phyloP scores from a whole-genome alignment of 2,329 filamentous ascomycete species.

The Neonectria magnoliae region DNA sequence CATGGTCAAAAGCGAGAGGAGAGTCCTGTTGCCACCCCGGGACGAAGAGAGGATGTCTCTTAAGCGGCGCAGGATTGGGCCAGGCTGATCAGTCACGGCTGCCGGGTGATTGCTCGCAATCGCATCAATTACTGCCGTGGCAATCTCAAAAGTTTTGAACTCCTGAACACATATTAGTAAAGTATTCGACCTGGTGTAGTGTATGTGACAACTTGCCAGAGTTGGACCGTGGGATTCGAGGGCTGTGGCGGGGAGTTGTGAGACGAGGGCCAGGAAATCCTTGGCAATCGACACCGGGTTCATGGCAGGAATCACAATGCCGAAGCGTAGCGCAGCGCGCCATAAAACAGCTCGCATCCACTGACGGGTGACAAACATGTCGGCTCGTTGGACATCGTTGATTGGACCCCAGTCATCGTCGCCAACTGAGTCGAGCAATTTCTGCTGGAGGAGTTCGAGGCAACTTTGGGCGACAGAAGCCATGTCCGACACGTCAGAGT shows the following conservation, averaged over 20 bases:
- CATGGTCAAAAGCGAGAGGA: conserved; percentile 49
- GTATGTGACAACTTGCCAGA: conserved; percentile 42
- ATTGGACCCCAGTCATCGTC: conserved; percentile 49
- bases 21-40: conserved; percentile 53
- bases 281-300: conserved; percentile 57
- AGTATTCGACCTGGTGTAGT: rapidly evolving
- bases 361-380: conserved; percentile 59
- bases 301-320: conserved; percentile 43
- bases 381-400: conserved; percentile 61
- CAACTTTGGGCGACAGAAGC: conserved; percentile 45
- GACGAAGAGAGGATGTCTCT: conserved; percentile 54
- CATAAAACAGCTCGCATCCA: conserved; percentile 63
- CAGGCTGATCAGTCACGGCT: conserved; percentile 39
- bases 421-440: conserved; percentile 52
- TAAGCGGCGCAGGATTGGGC: conserved; percentile 50
- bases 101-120: conserved; percentile 43
- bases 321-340: conserved; percentile 51
- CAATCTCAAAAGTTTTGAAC: conserved; percentile 59
- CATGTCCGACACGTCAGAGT: conserved; percentile 45
- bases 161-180: conserved; percentile 40
- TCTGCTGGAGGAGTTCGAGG: conserved; percentile 53
- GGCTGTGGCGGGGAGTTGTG: conserved; percentile 55
- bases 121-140: conserved; percentile 55
- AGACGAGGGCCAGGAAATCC: conserved; percentile 56
- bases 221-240: conserved; percentile 61